Conservation (phyloP, 148 eudicot species). For the Dianthus caryophyllus region DNA sequence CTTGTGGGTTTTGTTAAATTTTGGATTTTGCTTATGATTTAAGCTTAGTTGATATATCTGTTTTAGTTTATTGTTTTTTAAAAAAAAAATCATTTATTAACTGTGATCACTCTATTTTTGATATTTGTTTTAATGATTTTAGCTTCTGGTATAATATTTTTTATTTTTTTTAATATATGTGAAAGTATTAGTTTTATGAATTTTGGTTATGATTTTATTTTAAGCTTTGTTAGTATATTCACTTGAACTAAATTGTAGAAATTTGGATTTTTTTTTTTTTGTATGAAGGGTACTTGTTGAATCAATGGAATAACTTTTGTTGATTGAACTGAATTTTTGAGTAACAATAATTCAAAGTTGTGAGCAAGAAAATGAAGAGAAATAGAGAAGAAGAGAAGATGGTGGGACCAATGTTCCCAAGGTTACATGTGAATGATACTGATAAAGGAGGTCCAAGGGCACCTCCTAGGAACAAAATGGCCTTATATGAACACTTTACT, state of each 20-base stretch:
- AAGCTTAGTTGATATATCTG: no score
- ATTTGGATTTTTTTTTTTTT: neutral
- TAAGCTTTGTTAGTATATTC: neutral
- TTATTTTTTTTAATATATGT: no score
- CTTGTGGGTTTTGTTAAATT: neutral
- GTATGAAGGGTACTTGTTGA: neutral
- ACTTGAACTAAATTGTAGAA: conserved; percentile 11
- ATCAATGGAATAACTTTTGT: neutral
- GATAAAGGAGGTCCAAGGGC: conserved; percentile 96
- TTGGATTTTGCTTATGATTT: neutral
- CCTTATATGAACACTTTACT: conserved; percentile 83
- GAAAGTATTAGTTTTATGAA: no score
- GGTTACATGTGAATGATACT: conserved; percentile 85
- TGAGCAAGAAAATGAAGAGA: conserved; percentile 51
- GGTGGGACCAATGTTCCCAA: conserved; percentile 81
- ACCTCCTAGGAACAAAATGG: conserved; percentile 97
- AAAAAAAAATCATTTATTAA: no score
- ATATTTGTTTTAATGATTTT: no score
- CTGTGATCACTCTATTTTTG: no score
- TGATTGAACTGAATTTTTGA: conserved; percentile 15
- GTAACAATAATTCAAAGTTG: neutral
- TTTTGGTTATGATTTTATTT: neutral
- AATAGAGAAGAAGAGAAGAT: conserved; percentile 63
- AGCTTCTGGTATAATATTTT: no score
- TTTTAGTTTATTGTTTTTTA: no score